Conservation (phyloP, 192 early-diverging fungal species). For the Polychytrium aggregatum region DNA sequence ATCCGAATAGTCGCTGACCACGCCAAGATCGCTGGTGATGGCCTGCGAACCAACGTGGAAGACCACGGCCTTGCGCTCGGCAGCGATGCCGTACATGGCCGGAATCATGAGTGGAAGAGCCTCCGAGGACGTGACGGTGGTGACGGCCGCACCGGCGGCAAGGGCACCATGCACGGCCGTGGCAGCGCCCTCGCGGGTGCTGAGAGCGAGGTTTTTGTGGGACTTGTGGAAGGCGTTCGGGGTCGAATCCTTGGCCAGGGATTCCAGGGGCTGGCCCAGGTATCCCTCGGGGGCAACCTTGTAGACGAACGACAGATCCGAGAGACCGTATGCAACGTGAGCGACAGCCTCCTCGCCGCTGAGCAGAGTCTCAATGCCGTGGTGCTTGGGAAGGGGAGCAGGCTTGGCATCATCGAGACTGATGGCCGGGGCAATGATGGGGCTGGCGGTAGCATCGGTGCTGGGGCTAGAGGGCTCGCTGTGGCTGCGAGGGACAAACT, state of each 20-base stretch:
- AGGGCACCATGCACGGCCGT: conserved; percentile 69
- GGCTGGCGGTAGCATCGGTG: conserved; percentile 10
- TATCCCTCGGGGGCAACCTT: conserved; percentile 47
- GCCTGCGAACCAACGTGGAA: conserved; percentile 73
- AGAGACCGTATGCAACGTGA: conserved; percentile 68
- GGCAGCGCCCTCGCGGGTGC: conserved; percentile 68
- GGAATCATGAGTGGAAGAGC: conserved; percentile 75
- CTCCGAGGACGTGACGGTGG: conserved; percentile 59
- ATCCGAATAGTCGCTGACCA: conserved; percentile 53
- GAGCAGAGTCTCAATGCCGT: conserved; percentile 7
- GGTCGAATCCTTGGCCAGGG: conserved; percentile 54
- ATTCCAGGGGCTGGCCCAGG: conserved; percentile 48
- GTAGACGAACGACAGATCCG: conserved; percentile 77
- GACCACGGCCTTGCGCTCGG: conserved; percentile 51
- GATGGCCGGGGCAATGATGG: not conserved
- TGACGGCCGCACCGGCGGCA: conserved; percentile 23
- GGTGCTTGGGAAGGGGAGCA: not conserved
- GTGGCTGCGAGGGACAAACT: conserved; percentile 3
- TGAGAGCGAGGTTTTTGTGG: conserved; percentile 63
- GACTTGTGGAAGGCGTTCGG: conserved; percentile 59
- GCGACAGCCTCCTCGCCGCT: conserved; percentile 56
- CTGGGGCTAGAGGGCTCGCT: conserved; percentile 22
- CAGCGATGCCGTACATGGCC: conserved; percentile 61
- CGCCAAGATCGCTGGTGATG: conserved; percentile 44
- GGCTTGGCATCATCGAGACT: not conserved